phyloP scores from a whole-genome alignment of 202 grass and related monocot genomes.

The Brachypodium distachyon region DNA sequence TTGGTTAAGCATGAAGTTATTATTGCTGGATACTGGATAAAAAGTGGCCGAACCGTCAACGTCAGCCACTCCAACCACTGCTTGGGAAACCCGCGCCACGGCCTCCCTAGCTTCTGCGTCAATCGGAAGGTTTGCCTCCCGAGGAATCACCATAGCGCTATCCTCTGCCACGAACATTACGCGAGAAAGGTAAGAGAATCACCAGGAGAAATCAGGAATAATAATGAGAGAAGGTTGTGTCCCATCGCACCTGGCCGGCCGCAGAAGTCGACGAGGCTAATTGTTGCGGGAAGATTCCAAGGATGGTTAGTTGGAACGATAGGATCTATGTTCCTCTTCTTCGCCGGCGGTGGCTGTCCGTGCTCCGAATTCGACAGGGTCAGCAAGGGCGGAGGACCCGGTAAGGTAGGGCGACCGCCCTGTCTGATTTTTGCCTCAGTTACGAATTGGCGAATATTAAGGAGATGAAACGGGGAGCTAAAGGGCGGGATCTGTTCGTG shows the following conservation, averaged over 20 bases:
- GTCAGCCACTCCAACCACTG: background rate
- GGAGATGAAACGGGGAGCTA: too few species aligned
- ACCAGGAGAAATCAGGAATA: too few species aligned
- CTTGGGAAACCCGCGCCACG: background rate
- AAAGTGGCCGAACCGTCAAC: background rate
- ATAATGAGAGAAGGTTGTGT: background rate
- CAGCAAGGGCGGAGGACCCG: too few species aligned
- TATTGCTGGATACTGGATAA: too few species aligned
- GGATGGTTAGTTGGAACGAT: too few species aligned
- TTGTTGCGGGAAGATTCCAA: background rate
- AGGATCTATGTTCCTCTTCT: background rate
- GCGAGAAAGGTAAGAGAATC: too few species aligned
- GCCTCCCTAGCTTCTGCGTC: background rate
- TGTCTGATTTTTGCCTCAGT: too few species aligned
- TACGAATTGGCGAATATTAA: too few species aligned
- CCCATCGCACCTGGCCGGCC: background rate
- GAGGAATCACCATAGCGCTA: background rate
- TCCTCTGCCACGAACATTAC: background rate
- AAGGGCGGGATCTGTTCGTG: too few species aligned
- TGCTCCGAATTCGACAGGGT: background rate
- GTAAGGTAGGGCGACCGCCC: too few species aligned
- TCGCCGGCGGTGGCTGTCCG: background rate
- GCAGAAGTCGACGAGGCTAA: background rate
- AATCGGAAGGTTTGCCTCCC: background rate
- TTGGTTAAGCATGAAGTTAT: too few species aligned